Base-by-base conservation (phyloP, 352 stramenopile genomes). In the Lagenidium giganteum region DNA sequence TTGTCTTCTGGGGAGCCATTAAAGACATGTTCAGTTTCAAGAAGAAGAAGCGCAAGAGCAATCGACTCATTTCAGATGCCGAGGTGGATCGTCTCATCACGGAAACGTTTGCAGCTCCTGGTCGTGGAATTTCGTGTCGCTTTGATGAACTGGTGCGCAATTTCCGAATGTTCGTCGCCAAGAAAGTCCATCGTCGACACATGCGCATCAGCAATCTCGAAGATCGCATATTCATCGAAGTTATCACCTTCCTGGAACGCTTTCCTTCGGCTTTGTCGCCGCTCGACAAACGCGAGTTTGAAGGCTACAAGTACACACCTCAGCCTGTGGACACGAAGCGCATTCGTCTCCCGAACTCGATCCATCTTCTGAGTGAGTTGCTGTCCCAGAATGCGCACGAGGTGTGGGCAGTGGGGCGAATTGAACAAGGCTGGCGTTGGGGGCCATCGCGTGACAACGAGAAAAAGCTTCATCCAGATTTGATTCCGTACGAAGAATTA, bases 61-160 rank as follows among this genome's bases (percentile, higher is more conserved):
- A 68, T 27, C 66, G 70, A 0, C 56, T 86, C 1, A 73, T 89
- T 38, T 76, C 73, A 1, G 74, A 90, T 46, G 57, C 56, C 3
- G 78, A 87, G 29, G 70, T 90, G 13, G 70, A 85, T 51, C 55
- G 57, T 5, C 65, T 90, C 8, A 83, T 90, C 40, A 61, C 49
- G 14, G 67, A 82, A 39, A 72, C 70, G 28, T 84, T 87, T 43
- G 47, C 54, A 18, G 68, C 72, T 4, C 64, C 70, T 7, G 78
- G 68, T 11, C 71, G 78, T 21, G 78, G 68, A n/a, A 84, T 83
- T 7, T 87, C 70, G 18, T 90, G 78, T 45, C 64, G 78, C 42
- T 90, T 90, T 46, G 78, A 90, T 23, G 78, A 90, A 30, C 64
- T 90, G 18, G 75, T 90, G 29, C 70, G 74, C 27, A 86, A 87